Evolutionary conservation across 768 basidiomycete genomes (phyloP).

Genomic region (Tricholoma flavovirens): DNA sequence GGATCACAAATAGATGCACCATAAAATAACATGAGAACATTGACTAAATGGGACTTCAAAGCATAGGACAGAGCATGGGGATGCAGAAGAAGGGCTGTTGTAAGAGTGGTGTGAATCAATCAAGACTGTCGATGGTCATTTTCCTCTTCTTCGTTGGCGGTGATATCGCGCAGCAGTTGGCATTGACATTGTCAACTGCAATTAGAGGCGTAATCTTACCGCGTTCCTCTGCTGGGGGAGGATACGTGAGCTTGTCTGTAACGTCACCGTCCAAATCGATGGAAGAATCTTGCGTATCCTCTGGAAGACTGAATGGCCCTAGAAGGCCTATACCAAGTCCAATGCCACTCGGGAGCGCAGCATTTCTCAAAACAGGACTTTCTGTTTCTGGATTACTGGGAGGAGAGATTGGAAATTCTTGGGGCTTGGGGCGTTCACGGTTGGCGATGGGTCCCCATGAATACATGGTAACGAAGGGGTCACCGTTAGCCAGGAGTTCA

Average conservation of each 20-base stretch:
- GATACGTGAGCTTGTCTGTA: constrained; percentile 23
- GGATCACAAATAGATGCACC: constrained; percentile 1
- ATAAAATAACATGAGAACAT: constrained; percentile 3
- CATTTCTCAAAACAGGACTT: constrained; percentile 51
- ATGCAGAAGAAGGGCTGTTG: background rate
- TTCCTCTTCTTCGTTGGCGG: constrained; percentile 51
- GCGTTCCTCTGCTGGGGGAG: constrained; percentile 23
- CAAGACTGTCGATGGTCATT: constrained; percentile 26
- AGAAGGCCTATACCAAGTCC: constrained; percentile 50
- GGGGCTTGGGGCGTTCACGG: constrained; percentile 13
- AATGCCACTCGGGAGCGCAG: constrained; percentile 27
- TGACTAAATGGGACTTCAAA: background rate
- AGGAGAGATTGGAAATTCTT: constrained; percentile 22
- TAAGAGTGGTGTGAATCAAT: constrained; percentile 5
- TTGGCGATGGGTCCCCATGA: constrained; percentile 30
- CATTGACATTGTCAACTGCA: constrained; percentile 1
- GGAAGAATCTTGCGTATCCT: constrained; percentile 21
- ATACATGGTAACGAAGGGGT: constrained; percentile 46
- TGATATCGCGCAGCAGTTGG: constrained; percentile 19
- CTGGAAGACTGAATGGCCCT: constrained; percentile 47
- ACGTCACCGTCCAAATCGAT: constrained; percentile 26
- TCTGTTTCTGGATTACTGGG: constrained; percentile 33
- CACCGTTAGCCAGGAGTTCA: constrained; percentile 22
- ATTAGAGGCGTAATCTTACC: constrained; percentile 17
- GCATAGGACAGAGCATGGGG: background rate